These are phyloP conservation scores for Agaricales sp. DNA, from an alignment of 1,284 basidiomycete genomes.

Conservation along the genomic window DNA sequence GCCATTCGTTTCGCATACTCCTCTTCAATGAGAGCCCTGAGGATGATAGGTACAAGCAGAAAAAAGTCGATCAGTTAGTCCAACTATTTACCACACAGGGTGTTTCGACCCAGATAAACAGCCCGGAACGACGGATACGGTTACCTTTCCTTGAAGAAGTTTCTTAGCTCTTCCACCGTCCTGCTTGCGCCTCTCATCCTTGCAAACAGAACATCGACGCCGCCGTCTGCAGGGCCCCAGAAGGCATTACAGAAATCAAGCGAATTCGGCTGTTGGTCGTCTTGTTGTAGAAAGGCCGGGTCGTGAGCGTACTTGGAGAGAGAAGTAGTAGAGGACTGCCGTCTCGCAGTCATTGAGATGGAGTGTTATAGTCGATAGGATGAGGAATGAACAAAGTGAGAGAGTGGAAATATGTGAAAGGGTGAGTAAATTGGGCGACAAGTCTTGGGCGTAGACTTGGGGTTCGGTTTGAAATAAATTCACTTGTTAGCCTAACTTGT, in stretches of 20 bases:
- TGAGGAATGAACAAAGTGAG: background rate
- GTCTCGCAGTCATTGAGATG: constrained; percentile 45
- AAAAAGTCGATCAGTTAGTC: background rate
- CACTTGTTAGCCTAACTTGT: too few relatives aligned
- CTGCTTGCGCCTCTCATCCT: constrained; percentile 79
- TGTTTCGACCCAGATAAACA: constrained; percentile 5
- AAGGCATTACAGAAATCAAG: constrained; percentile 96
- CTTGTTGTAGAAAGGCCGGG: constrained; percentile 32
- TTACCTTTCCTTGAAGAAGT: constrained; percentile 86
- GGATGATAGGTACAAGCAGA: constrained; percentile 4
- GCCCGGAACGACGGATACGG: constrained; percentile 6
- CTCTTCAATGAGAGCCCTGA: constrained; percentile 81
- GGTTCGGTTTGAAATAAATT: background rate
- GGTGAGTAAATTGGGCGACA: background rate
- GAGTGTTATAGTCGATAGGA: background rate
- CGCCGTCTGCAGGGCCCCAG: constrained; percentile 82
- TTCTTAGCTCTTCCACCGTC: constrained; percentile 82
- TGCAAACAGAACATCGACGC: constrained; percentile 85
- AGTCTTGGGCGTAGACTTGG: too few relatives aligned
- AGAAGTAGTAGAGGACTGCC: constrained; percentile 68
- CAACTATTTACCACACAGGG: constrained; percentile 3
- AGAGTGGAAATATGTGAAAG: background rate
- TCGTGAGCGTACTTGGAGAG: constrained; percentile 51
- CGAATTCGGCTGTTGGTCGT: constrained; percentile 24
- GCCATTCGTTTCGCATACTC: constrained; percentile 87